Evolutionary conservation across 345 rosid genomes (phyloP).

Genomic region (Brassica carinata): DNA sequence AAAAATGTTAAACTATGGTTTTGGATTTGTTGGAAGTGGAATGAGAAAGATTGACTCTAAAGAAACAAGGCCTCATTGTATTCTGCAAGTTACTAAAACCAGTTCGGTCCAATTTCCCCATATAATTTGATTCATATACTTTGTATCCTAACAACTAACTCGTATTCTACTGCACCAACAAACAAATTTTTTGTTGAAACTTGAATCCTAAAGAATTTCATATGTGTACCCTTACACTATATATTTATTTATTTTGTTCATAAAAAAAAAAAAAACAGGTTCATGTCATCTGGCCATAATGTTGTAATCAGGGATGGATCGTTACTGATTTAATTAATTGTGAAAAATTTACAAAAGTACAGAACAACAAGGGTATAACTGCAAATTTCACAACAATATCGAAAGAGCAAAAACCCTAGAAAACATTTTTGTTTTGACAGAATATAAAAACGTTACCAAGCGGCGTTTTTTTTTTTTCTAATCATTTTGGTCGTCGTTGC

Average conservation of each 20-base stretch:
- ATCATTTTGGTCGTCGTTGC: neutral
- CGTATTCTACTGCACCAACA: neutral
- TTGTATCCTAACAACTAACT: neutral
- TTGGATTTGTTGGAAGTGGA: neutral
- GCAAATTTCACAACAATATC: neutral
- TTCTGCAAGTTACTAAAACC: neutral
- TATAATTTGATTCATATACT: neutral
- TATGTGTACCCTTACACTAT: neutral
- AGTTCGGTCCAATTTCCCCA: neutral
- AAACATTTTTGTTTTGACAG: neutral
- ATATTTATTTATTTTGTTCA: too few species aligned
- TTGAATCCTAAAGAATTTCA: neutral
- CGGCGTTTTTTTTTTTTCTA: neutral
- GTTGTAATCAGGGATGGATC: neutral
- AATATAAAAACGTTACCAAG: conserved; percentile 7
- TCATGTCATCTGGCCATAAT: neutral
- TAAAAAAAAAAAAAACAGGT: neutral
- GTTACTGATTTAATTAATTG: neutral
- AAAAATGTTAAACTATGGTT: neutral
- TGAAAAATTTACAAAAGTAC: neutral
- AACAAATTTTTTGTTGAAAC: conserved; percentile 21
- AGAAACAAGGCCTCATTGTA: neutral
- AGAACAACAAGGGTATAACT: neutral
- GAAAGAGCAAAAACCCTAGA: conserved; percentile 26
- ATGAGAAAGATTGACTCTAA: neutral